Percentiles rank a stretch among this genome's conserved stretches.
Conservation (phyloP, 2,329 filamentous ascomycete genomes). For the Chrysosporium queenslandicum region DNA sequence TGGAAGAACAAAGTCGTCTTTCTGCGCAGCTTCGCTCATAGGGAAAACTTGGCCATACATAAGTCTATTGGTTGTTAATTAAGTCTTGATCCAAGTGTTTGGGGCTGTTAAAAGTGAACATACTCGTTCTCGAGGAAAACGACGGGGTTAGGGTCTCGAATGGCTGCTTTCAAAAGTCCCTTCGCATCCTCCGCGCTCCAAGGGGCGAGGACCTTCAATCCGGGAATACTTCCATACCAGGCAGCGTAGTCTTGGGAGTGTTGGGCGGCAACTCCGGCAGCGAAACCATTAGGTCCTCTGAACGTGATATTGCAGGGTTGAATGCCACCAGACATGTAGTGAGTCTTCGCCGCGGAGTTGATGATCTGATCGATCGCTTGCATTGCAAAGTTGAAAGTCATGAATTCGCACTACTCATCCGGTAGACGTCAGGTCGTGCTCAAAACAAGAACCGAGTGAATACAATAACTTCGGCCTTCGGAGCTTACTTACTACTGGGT, state of each 20-base stretch:
- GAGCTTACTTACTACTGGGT: constrained; percentile 66
- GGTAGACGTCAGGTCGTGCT: background rate
- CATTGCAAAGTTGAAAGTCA: constrained; percentile 99
- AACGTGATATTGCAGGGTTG: constrained; percentile 99
- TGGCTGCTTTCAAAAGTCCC: constrained; percentile 93
- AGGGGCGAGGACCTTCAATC: constrained; percentile 89
- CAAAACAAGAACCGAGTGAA: background rate
- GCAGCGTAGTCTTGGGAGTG: constrained; percentile 98
- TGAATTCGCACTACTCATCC: constrained; percentile 76
- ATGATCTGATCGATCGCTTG: constrained; percentile 99
- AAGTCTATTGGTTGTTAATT: constrained; percentile 37
- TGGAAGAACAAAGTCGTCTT: constrained; percentile 90
- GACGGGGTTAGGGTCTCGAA: constrained; percentile 95
- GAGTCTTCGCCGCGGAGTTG: constrained; percentile 97
- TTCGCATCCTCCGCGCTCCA: constrained; percentile 98
- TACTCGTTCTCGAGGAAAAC: constrained; percentile 78
- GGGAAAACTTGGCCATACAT: constrained; percentile 91
- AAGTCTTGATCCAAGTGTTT: background rate
- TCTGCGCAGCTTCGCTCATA: constrained; percentile 94
- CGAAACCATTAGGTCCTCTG: constrained; percentile 97
- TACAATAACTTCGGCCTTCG: constrained; percentile 20
- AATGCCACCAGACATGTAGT: constrained; percentile 99
- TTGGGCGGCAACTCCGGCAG: constrained; percentile 87
- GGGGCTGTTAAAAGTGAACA: constrained; percentile 17
- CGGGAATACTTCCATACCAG: constrained; percentile 97